phyloP scores from a whole-genome alignment of 2,329 filamentous ascomycete species.

The Arthrinium puccinioides region DNA sequence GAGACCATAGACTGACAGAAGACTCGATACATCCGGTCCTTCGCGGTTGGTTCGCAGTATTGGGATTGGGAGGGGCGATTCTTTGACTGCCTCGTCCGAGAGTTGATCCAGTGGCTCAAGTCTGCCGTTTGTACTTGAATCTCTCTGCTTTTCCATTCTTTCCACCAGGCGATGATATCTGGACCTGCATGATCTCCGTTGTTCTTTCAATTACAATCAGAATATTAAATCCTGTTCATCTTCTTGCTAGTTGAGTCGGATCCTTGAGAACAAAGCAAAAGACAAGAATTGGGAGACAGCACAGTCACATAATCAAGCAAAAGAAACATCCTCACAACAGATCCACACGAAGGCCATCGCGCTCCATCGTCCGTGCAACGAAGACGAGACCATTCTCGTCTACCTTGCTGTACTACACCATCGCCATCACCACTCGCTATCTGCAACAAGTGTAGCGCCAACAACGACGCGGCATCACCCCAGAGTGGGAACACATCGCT shows the following conservation, averaged over 20 bases:
- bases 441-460: too few relatives aligned
- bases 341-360: conserved; percentile 2
- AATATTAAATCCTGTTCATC: conserved; percentile 26
- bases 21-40: conserved; percentile 1
- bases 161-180: conserved; percentile 15
- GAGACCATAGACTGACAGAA: conserved; percentile 2
- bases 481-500: too few relatives aligned
- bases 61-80: conserved; percentile 2
- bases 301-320: conserved; percentile 2
- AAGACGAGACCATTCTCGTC: too few relatives aligned
- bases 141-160: conserved; percentile 14
- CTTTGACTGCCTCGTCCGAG: conserved; percentile 4
- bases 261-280: conserved; percentile 12
- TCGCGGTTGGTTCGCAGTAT: conserved; percentile 4
- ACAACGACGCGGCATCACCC: too few relatives aligned
- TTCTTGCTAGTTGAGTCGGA: conserved; percentile 24
- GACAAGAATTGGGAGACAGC: conserved; percentile 6
- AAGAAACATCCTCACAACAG: conserved; percentile 13
- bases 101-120: conserved; percentile 20
- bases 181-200: conserved; percentile 14
- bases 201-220: conserved; percentile 26
- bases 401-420: too few relatives aligned
- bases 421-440: too few relatives aligned
- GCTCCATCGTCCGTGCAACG: neutral
- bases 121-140: conserved; percentile 25